Evolutionary conservation across 345 rosid species (phyloP), one percentile per base, ranked within the genome.

Genomic region (Ailanthus altissimus): DNA sequence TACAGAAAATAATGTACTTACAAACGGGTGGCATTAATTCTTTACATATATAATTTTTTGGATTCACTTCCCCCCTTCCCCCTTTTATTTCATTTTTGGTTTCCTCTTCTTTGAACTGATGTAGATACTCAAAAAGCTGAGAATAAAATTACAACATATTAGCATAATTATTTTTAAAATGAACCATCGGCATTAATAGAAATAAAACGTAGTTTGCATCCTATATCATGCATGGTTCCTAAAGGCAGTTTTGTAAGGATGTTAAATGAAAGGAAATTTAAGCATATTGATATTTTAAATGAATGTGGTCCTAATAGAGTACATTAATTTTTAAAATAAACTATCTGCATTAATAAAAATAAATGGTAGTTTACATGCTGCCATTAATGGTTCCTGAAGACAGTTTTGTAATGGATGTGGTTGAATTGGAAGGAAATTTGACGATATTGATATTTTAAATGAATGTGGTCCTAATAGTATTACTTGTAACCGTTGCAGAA

Each of bases 401-500:
- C 25, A 13, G n/a, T 43, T 70, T 70, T 26, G 2, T 25, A 68
- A 28, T 28, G 46, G 9, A n/a, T 70, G 25, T 61, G 7, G 68
- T 65, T 3, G 11, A 61, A 38, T 67, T 66, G 77, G 50, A 25
- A 14, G 46, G 58, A 65, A 26, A 77, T 73, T 23, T 75, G 70
- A 40, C 42, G 70, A 9, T 50, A 36, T 67, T 72, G 9, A n/a
- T 42, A 51, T n/a, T 60, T 43, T 56, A 65, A 47, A 58, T 72
- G 32, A 21, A 16, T 63, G 11, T 57, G 46, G 26, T 72, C 26
- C 14, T 64, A 21, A 45, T 64, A 68, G 8, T 36, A 60, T 49
- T 75, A 40, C 40, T 76, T 59, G 18, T 73, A 47, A 64, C 73
- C 86, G 65, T 68, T 84, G 89, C 92, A 96, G 99, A 96, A 83